phyloP scores from a whole-genome alignment of 306 rosid genomes.

The Phaseolus lunatus region DNA sequence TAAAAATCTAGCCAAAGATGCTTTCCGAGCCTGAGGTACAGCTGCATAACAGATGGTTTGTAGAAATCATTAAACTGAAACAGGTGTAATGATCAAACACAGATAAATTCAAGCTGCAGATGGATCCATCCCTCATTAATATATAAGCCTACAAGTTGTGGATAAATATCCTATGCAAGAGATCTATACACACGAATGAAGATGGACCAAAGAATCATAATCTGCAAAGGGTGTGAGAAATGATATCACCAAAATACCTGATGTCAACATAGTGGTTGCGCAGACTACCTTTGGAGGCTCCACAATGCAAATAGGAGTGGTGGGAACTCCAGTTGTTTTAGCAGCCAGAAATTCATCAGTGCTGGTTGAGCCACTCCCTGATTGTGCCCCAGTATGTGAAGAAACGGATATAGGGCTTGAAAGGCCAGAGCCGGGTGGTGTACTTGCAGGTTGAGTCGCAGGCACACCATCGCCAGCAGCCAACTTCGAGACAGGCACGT shows the following conservation, averaged over 20 bases:
- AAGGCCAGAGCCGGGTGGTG: constrained; percentile 56
- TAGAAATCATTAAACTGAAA: constrained; percentile 29
- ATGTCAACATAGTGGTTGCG: constrained; percentile 63
- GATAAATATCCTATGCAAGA: constrained; percentile 10
- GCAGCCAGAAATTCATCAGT: constrained; percentile 73
- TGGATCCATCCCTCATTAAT: not conserved
- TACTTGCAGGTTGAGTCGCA: constrained; percentile 53
- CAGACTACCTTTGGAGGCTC: constrained; percentile 64
- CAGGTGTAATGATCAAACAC: constrained; percentile 28
- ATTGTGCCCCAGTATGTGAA: constrained; percentile 70
- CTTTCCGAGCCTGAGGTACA: constrained; percentile 92
- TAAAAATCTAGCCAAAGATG: constrained; percentile 88
- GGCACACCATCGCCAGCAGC: constrained; percentile 54
- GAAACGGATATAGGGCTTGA: constrained; percentile 86
- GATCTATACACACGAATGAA: not conserved
- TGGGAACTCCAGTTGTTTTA: constrained; percentile 58
- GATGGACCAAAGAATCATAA: not conserved
- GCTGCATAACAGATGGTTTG: constrained; percentile 51
- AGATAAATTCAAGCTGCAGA: constrained; percentile 15
- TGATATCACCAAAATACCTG: constrained; percentile 59
- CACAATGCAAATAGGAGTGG: constrained; percentile 60
- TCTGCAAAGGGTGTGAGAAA: constrained; percentile 5
- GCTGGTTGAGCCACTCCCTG: constrained; percentile 81
- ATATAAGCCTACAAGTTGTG: not conserved
- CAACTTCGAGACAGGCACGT: constrained; percentile 59